Evolutionary conservation across 129 eudicot species (phyloP).

Genomic region (Silybum marianum): DNA sequence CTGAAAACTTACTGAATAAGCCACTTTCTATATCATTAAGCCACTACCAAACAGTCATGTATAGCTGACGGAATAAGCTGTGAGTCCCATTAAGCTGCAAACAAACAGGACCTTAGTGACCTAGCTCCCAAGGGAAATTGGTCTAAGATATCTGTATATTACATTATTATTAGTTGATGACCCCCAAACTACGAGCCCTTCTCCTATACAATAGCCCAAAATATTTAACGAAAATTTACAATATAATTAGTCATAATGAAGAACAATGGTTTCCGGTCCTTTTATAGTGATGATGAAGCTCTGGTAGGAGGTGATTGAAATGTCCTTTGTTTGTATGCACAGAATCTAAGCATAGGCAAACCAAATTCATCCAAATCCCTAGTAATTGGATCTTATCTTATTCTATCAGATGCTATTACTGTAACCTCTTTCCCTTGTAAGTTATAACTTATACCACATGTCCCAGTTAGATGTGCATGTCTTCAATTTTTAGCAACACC

Average conservation of each 20-base stretch:
- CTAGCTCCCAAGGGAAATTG: neutral
- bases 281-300: neutral
- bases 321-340: conserved; percentile 9
- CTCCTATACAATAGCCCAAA: neutral
- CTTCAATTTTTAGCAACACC: conserved; percentile 3
- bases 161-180: neutral
- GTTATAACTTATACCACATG: conserved; percentile 5
- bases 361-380: conserved; percentile 15
- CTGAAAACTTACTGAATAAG: too few species aligned
- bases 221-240: too few species aligned
- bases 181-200: neutral
- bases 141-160: neutral
- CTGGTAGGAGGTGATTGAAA: conserved; percentile 1
- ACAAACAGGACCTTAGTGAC: neutral
- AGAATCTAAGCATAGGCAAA: conserved; percentile 10
- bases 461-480: neutral
- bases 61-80: too few species aligned
- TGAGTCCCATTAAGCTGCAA: too few species aligned
- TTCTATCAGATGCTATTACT: neutral
- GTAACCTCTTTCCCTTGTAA: conserved; percentile 2
- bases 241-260: neutral
- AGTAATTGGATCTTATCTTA: neutral
- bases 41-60: too few species aligned
- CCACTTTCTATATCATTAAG: too few species aligned
- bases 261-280: neutral